Base-by-base conservation (phyloP, 768 basidiomycete species). In the Tricholoma bakamatsutake region DNA sequence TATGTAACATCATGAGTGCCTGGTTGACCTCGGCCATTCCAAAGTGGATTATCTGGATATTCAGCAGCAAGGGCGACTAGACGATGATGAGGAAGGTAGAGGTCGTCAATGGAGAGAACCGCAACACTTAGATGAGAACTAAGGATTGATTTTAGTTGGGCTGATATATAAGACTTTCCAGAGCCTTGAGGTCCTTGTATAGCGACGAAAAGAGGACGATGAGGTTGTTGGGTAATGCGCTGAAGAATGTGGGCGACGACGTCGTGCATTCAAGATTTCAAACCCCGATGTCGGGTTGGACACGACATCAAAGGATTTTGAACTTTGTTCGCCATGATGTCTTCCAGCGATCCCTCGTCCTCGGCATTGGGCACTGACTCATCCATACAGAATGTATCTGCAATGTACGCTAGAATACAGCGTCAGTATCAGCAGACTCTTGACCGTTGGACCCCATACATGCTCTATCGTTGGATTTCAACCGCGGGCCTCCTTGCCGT, bases 101-200 rank as follows among this genome's bases (percentile, higher is more conserved):
- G 77, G 64, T 98, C 88, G 66, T 93, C 92, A 50, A 91, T 81
- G 31, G 89, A 91, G 13, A 92, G 74, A 9, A 85, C 77, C 3
- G 77, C 83, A 34, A 85, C 79, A 15, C 76, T 77, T 11, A 90
- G 77, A 4, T 76, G 62, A 21, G 70, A 67, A 46, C 73, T 71
- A 49, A 73, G 79, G 67, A 61, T 64, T 30, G 61, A 64, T 57
- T 63, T 79, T 28, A 95, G 75, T 28, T 75, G 78, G 5, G 77
- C 75, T 4, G 90, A 84, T 27, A 93, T 76, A 65, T 80, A 92
- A 0, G 93, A 88, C 74, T 98, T 98, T 33, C 95, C 94, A 52
- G 88, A 90, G 10, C 95, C 95, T 70, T 98, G 95, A 0, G 95
- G 93, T 0, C 95, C 95, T 71, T 97, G 95, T 13, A 97, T 65